phyloP scores from a whole-genome alignment of 305 asterid species.

The Caryopteris hybrid region DNA sequence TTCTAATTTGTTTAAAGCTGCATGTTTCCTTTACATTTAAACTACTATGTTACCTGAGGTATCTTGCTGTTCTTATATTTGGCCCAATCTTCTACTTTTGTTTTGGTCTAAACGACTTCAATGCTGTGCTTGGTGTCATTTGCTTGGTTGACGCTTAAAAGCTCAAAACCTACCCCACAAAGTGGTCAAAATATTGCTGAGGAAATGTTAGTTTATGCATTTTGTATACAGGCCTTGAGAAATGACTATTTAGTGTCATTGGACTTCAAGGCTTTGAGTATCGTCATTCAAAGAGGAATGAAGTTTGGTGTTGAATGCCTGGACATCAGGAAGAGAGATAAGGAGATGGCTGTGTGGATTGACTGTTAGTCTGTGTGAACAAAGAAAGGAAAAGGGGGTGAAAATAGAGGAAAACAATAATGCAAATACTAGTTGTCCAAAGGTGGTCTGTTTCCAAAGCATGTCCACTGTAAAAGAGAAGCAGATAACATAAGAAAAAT shows the following conservation, averaged over 20 bases:
- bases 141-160: neutral
- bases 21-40: neutral
- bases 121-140: neutral
- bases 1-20: neutral
- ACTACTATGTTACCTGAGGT: neutral
- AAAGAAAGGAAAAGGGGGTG: no score
- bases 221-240: neutral
- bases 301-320: no score
- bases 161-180: neutral
- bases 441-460: neutral
- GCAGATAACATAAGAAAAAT: neutral
- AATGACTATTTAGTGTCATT: no score
- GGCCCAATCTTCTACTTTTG: neutral
- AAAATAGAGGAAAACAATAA: no score
- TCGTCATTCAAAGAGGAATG: no score
- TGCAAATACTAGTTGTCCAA: no score
- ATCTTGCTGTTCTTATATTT: neutral
- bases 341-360: no score
- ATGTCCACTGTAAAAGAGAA: neutral
- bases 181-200: neutral
- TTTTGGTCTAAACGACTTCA: neutral
- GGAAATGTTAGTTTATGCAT: neutral
- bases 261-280: no score
- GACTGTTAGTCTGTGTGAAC: no score
- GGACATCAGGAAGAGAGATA: no score